Base-by-base conservation (phyloP, 805 yeast species). In the Schwanniomyces vanrijiae region DNA sequence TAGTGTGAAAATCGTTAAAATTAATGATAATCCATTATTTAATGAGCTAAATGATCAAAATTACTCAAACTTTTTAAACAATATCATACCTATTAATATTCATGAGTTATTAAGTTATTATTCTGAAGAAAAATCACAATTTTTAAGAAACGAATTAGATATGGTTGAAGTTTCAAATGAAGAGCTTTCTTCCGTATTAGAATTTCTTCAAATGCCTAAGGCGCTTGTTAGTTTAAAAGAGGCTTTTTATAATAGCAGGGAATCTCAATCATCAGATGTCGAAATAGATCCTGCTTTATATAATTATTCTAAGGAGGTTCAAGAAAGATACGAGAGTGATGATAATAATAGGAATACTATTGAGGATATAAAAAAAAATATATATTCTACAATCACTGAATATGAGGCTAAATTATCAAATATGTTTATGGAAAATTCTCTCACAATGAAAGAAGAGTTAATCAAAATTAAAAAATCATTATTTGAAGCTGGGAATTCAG, bases 81-180 rank as follows among this genome's bases (percentile, higher is more conserved):
- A 84, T 51, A 87, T 92, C 18, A 82, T 94, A 5, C 98, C 98
- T 2, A 73, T 90, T 59, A 80, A 83, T 28, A 90, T 92, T 16
- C 96, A 90, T 60, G 96, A 92, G 65, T 82, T 87, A 55, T 80
- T 89, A 44, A 88, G 96, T 51, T 73, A 84, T 52, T 94, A 94
- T 62, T 86, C 96, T 0, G 99, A 92, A 61, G 90, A 88, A 61
- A 87, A 89, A 64, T 92, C 96, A 0, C 82, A 79, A 52, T 66
- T 88, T 31, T 65, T 90, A 40, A 78, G 98, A 57, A 76, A 71
- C 37, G 90, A 89, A 58, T 75, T 83, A 39, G 97, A 91, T 50
- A 77, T 77, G 49, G 78, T 82, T 19, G 91, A 88, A 47, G 78
- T 90, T 8, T 86, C 96, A 0, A 82, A 89, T 57, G 87, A 88